phyloP scores from a whole-genome alignment of 2,329 filamentous ascomycete genomes.

The Colletotrichum paranaense region DNA sequence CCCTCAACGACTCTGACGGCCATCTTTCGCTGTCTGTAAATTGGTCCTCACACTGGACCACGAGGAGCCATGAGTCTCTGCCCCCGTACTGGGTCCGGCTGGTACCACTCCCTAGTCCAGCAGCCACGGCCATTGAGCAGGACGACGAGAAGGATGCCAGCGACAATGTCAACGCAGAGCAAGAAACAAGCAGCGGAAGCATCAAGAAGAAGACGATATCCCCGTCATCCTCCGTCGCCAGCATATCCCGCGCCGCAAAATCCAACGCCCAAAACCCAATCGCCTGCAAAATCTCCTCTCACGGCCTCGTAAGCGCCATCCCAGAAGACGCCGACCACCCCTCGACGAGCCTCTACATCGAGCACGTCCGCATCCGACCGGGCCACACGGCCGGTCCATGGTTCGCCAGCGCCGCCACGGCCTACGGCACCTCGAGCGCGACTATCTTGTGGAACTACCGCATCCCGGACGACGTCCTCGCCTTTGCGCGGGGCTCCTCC shows the following conservation, averaged over 20 bases:
- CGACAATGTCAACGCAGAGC: not conserved
- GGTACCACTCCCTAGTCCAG: slow-evolving; percentile 44
- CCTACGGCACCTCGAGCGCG: slow-evolving; percentile 63
- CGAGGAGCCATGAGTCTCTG: slow-evolving; percentile 60
- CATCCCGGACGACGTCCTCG: slow-evolving; percentile 63
- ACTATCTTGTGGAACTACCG: slow-evolving; percentile 71
- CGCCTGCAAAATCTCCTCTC: slow-evolving; percentile 60
- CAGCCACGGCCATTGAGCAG: slow-evolving; percentile 6
- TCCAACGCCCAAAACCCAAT: slow-evolving; percentile 46
- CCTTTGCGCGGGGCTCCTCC: slow-evolving; percentile 62
- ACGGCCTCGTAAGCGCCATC: slow-evolving; percentile 59
- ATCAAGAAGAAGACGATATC: slow-evolving; percentile 32
- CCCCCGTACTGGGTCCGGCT: slow-evolving; percentile 71
- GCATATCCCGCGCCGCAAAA: slow-evolving; percentile 45
- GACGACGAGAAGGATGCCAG: not conserved
- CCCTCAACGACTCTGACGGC: slow-evolving; percentile 70
- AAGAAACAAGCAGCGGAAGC: not conserved
- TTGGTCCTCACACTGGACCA: slow-evolving; percentile 68
- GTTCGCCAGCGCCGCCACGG: slow-evolving; percentile 68
- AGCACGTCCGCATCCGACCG: slow-evolving; percentile 55
- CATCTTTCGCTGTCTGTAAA: slow-evolving; percentile 66
- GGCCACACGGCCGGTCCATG: slow-evolving; percentile 57
- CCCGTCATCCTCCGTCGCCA: slow-evolving; percentile 46
- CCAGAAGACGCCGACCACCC: slow-evolving; percentile 44
- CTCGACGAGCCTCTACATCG: slow-evolving; percentile 54